Base-by-base conservation (phyloP, 2,329 filamentous ascomycete genomes). In the Pseudocercospora musae region DNA sequence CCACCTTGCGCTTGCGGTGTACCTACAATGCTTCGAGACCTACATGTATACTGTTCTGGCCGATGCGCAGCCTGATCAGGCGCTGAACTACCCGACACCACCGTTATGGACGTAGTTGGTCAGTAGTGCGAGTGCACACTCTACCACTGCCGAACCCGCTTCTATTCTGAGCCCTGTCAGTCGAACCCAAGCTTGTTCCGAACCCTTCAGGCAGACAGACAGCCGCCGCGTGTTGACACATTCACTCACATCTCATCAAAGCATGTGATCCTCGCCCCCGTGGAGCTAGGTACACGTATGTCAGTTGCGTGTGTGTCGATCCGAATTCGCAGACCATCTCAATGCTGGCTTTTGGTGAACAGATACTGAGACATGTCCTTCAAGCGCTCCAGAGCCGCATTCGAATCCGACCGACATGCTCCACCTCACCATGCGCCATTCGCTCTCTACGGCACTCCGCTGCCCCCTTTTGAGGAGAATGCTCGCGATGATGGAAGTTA, bases 401-500 rank as follows among this genome's bases (percentile, higher is more conserved):
- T 90, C 77, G 92, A 96, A 80, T 85, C 88, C 71, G 89, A 94
- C 72, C 78, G 87, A 54, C 82, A 55, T 33, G 52, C 15, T 23
- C 69, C 72, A 58, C 72, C 72, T 5, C 81, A 86, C 62, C 84
- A 89, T 73, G 88, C 90, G 13, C 89, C 90, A 0, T 96, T 87
- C 76, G 90, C 89, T 60, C 74, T 89, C 60, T 96, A 89, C 75
- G 95, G 95, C 73, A 96, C 92, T 2, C 88, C 93, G 8, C 83
- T 99, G 15, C 92, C 92, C 0, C 86, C 90, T 3, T 80, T 87
- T 63, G 91, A 96, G 72, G 83, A 89, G 54, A 85, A 91, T 20
- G 82, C 85, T 40, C 88, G 92, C 71, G 93, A 98, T 76, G 91
- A 97, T 79, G 94, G 93, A 65, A 92, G 91, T 44, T 98, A 93